Evolutionary conservation across 2,329 filamentous ascomycete species (phyloP), one percentile per base, ranked within the genome.

Genomic region (Pseudocercospora eumusae): DNA sequence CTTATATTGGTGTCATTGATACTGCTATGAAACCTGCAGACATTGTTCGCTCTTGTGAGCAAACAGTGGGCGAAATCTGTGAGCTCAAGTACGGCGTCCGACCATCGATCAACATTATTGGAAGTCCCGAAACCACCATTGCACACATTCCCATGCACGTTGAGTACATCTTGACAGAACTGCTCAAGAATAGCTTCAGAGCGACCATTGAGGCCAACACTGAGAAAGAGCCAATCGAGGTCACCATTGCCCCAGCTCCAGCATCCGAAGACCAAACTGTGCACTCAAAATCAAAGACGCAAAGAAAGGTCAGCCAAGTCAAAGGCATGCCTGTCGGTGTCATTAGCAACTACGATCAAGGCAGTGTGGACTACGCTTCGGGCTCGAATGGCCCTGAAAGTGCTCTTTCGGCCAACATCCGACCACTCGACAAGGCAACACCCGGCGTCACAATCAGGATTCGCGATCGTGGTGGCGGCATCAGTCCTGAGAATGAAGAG

Each of bases 141-240:
- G 92, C 93, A 20, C 95, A 96, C 72, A 88, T 99, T 8, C 95
- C 95, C 13, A 95, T 96, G 75, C 95, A 99, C 76, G 84, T 99
- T 23, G 93, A 98, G 77, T 99, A 99, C 76, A 97, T 99, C 67
- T 86, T 97, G 66, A 99, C 93, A 0, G 95, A 99, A 77, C 83
- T 99, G 1, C 84, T 99, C 62, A 99, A 99, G 77, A 99, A 99
- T 73, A 91, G 93, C 0, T 99, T 98, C 79, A 87, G 95, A 47
- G 93, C 95, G 3, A 96, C 92, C 0, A 88, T 98, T 9, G 95
- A 99, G 77, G 88, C 85, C 61, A 87, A 87, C n/a, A 88, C 86
- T 71, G 88, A 90, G 68, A 83, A 85, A 45, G 90, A 96, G 67
- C 91, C 93, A 1, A 83, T 99, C 44, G 91, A 96, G 68, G 88